Evolutionary conservation across 2,329 filamentous ascomycete species (phyloP), one percentile per base, ranked within the genome.

Genomic region (Orbilia oligospora): DNA sequence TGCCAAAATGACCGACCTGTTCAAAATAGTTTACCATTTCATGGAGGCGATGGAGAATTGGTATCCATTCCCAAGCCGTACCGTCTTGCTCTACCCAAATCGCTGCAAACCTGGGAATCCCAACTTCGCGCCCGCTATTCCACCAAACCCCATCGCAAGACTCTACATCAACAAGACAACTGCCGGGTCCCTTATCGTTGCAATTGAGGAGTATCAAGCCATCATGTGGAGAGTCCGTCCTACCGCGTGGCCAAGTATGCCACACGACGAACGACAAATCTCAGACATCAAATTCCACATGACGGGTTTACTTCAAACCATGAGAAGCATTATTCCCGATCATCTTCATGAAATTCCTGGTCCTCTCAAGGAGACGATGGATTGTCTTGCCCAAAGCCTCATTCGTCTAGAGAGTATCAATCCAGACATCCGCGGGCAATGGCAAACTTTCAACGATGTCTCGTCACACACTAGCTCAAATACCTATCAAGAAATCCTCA

Each of bases 121-220:
- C 22, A 68, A 61, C n/a, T 55, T 56, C 12, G 12, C 22, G 38
- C 41, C 5, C 6, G 16, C 9, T 8, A 20, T 5, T 30, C 41
- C 46, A 46, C 56, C 65, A 10, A 22, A 41, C 5, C 71, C 71
- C 8, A 6, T 20, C 22, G 2, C 4, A 18, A 9, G 16, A 18
- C 56, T 76, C 2, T 12, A 16, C 6, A 70, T 76, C 24, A 24
- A 55, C 33, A 20, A 3, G 10, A 48, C 44, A 30, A 70, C 65
- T 3, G 71, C 71, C 6, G 48, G 46, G 2, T 64, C 53, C 0
- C 24, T 67, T 18, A 66, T 76, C 27, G 18, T 49, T 5, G 65
- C 56, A 8, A 65, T 76, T 6, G 71, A 70, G 8, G 71, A 76
- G 16, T 76, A 76, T 27, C 65, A 76, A 46, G 22, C 46, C 3